Percentiles rank a stretch among this genome's conserved stretches.
These are phyloP conservation scores for Colletotrichum neosansevieriae DNA, from an alignment of 2,329 filamentous ascomycete genomes.

Conservation along the genomic window DNA sequence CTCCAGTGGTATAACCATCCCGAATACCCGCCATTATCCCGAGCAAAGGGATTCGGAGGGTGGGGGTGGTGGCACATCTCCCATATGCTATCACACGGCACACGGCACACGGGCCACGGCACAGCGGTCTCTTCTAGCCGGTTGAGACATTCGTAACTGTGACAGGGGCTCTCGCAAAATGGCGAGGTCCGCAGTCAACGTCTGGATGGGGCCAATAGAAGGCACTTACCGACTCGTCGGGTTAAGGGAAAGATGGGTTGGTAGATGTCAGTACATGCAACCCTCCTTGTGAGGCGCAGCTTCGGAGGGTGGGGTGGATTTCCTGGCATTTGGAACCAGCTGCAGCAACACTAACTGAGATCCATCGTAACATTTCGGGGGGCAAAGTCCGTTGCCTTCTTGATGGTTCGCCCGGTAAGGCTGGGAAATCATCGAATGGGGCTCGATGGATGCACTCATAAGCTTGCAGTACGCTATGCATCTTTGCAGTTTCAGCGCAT, in stretches of 20 bases:
- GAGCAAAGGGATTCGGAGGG: conserved; percentile 5
- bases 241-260: not conserved
- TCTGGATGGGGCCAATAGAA: no score
- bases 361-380: not conserved
- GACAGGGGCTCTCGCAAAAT: no score
- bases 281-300: conserved; percentile 2
- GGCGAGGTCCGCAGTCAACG: no score
- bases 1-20: not conserved
- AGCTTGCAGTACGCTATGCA: not conserved
- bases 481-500: not conserved
- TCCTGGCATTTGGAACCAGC: conserved; percentile 25
- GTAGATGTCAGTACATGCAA: conserved; percentile 19
- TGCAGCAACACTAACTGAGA: not conserved
- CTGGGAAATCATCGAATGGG: not conserved
- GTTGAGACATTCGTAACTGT: no score
- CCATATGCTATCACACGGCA: not conserved
- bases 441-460: not conserved
- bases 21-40: not conserved
- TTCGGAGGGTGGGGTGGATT: not conserved
- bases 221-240: not conserved
- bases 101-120: no score
- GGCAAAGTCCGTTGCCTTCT: not conserved
- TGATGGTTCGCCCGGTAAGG: conserved; percentile 5
- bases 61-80: not conserved
- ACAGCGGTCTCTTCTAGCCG: no score